These are phyloP conservation scores for Rubia yunnanensis DNA, from an alignment of 257 asterid genomes.

Conservation along the genomic window DNA sequence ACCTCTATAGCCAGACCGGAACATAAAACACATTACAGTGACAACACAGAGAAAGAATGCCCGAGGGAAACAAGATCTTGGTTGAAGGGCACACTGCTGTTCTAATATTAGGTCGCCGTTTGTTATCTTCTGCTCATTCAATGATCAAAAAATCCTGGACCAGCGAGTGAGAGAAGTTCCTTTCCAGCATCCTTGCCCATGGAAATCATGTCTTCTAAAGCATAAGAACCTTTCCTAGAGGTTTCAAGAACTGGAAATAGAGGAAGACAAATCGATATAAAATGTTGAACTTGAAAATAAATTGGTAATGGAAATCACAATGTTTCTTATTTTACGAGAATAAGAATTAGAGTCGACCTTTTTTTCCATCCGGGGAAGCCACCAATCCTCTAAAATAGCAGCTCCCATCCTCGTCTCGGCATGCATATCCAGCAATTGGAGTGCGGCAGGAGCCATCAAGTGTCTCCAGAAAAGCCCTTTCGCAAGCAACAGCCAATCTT, in stretches of 20 bases:
- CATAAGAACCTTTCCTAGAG: constrained; percentile 63
- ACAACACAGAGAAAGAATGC: constrained; percentile 11
- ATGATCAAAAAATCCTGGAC: constrained; percentile 65
- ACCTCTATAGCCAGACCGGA: neutral
- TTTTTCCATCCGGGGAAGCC: constrained; percentile 88
- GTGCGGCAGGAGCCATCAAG: constrained; percentile 94
- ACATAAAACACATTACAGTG: neutral
- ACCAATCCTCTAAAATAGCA: constrained; percentile 72
- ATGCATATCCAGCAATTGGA: constrained; percentile 91
- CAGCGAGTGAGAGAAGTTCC: constrained; percentile 76
- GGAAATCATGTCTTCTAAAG: constrained; percentile 57
- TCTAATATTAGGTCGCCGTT: neutral
- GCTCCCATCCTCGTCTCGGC: constrained; percentile 58
- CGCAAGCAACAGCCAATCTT: constrained; percentile 76
- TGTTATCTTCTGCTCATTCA: neutral
- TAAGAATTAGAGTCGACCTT: constrained; percentile 33
- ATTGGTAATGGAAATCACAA: neutral
- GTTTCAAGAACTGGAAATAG: constrained; percentile 62
- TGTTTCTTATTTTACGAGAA: neutral
- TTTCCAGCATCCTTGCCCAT: constrained; percentile 93
- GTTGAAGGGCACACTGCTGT: neutral
- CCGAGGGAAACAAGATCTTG: neutral
- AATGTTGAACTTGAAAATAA: neutral
- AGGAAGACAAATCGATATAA: neutral
- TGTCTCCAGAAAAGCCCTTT: constrained; percentile 77